Evolutionary conservation across 176 grass and related monocot species (phyloP), one percentile per base, ranked within the genome.

Genomic region (Oryza meyeriana): DNA sequence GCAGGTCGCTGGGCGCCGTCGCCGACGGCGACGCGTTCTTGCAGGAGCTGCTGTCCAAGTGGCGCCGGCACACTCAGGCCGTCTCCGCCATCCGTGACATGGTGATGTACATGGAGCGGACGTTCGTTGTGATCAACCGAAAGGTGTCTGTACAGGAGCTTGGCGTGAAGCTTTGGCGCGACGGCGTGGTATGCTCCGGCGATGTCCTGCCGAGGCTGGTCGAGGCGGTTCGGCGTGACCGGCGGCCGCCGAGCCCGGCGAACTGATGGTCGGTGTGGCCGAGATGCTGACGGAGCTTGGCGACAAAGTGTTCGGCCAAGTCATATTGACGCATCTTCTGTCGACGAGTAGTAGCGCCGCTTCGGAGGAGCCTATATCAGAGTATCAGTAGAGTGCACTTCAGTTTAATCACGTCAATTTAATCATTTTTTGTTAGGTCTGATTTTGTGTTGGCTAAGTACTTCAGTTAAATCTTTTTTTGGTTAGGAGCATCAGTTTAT

Each of bases 1-100:
- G 30, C 22, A 39, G 14, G 1, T 71, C 65, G 28, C 62, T 83
- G 33, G 50, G 29, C 22, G 74, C 80, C 39, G 42, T 44, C 12
- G 41, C 66, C 16, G 38, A 31, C 3, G 38, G 48, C 25, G 24
- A 10, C 1, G 28, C 35, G 20, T 82, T 77, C 80, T 50, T 82
- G 27, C 18, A 35, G 80, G 75, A 88, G 86, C 44, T 88, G 31
- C 35, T 79, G 20, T 24, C 45, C 57, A 83, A 41, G 47, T 83
- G 86, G 86, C 31, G 22, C 18, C 64, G 22, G 33, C 86, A 88
- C 68, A 32, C 14, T 33, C 12, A 41, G 5, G 73, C 80, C 13
- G 44, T 83, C 25, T 16, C 47, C 5, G 12, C 48, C 39, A 48
- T 36, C 59, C 0, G 20, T 1, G 9, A 61, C 26, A 48, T 68